These are phyloP conservation scores for Trichosporon asahii DNA, from an alignment of 1,284 basidiomycete genomes.

Conservation along the genomic window DNA sequence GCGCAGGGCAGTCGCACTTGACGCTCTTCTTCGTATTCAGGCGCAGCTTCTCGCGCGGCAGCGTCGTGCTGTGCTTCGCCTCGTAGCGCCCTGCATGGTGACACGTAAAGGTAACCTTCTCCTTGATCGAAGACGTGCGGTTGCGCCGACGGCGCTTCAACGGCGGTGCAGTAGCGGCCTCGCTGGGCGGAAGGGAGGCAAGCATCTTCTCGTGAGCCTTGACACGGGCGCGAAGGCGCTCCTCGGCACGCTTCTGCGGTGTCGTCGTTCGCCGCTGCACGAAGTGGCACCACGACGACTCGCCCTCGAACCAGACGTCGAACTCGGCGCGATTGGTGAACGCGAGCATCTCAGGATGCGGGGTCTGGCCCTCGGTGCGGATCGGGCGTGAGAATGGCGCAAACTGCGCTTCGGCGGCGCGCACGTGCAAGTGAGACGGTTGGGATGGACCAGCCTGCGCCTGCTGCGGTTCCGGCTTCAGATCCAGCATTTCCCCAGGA, in stretches of 20 bases:
- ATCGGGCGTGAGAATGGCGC: slow-evolving; percentile 37
- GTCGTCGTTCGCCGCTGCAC: slow-evolving; percentile 49
- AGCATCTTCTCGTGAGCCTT: slow-evolving; percentile 38
- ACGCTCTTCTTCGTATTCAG: slow-evolving; percentile 50
- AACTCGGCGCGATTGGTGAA: slow-evolving; percentile 38
- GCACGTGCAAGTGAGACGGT: background rate
- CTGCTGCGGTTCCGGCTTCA: slow-evolving; percentile 12
- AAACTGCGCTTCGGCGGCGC: slow-evolving; percentile 19
- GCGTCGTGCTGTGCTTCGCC: slow-evolving; percentile 38
- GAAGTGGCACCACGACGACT: slow-evolving; percentile 49
- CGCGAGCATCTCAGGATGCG: slow-evolving; percentile 33
- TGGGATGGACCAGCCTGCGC: background rate
- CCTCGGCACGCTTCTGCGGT: slow-evolving; percentile 45
- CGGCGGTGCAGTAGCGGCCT: slow-evolving; percentile 35
- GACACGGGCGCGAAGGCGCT: slow-evolving; percentile 43
- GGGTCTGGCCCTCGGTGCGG: slow-evolving; percentile 33
- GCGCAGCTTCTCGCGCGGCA: slow-evolving; percentile 42
- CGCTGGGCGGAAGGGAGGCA: slow-evolving; percentile 37
- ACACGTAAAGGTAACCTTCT: slow-evolving; percentile 50
- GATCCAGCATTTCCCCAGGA: slow-evolving; percentile 12
- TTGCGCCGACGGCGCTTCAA: slow-evolving; percentile 43
- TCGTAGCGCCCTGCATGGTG: slow-evolving; percentile 48
- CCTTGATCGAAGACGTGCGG: slow-evolving; percentile 37
- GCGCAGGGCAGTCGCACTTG: slow-evolving; percentile 45
- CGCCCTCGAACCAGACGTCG: slow-evolving; percentile 43